Conservation (phyloP, 768 basidiomycete genomes). For the Lactifluus volemus region DNA sequence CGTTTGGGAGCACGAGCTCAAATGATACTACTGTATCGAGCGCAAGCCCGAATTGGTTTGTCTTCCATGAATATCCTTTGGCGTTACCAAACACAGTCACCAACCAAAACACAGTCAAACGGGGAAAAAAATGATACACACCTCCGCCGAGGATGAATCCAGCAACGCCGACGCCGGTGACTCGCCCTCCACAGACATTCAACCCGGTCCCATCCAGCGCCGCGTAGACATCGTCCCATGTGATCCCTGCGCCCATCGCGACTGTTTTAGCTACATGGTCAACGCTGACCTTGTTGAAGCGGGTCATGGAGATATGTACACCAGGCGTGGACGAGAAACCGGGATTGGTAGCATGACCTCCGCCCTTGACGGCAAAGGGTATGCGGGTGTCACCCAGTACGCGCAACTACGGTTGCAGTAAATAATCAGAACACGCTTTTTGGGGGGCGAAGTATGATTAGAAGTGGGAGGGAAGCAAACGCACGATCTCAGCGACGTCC, state of each 20-base stretch:
- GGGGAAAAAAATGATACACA: background rate
- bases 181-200: constrained; percentile 22
- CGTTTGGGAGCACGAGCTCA: constrained; percentile 21
- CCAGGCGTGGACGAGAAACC: no score
- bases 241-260: constrained; percentile 21
- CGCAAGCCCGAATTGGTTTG: constrained; percentile 19
- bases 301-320: constrained; percentile 22
- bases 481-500: constrained; percentile 17
- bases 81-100: background rate
- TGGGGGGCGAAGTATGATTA: no score
- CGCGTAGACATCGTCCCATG: constrained; percentile 25
- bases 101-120: background rate
- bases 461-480: background rate
- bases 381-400: constrained; percentile 10
- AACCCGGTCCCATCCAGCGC: constrained; percentile 18
- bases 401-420: background rate
- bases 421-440: background rate
- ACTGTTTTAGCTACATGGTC: constrained; percentile 4
- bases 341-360: constrained; percentile 17
- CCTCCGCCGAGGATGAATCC: constrained; percentile 24
- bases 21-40: constrained; percentile 19
- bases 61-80: constrained; percentile 12
- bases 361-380: constrained; percentile 21
- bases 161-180: constrained; percentile 21
- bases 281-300: constrained; percentile 15